A percentile compares a stretch with the other conserved stretches of the same genome.
These are phyloP conservation scores for Claviceps africana DNA, from an alignment of 2,329 filamentous ascomycete species.

Conservation along the genomic window DNA sequence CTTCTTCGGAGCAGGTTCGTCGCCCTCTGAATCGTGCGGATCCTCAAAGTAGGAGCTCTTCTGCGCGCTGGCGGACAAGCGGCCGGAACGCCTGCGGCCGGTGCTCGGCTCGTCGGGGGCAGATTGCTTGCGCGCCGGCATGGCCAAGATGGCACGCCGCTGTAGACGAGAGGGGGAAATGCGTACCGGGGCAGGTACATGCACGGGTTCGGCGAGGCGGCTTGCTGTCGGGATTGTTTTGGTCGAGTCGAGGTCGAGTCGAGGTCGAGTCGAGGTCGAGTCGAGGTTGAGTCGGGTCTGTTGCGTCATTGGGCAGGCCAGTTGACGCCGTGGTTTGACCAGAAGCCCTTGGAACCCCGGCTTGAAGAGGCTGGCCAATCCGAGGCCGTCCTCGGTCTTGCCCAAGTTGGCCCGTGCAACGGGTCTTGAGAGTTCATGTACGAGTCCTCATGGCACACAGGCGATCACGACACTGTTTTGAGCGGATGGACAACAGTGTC, in stretches of 20 bases:
- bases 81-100: slow-evolving; percentile 31
- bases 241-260: neutral
- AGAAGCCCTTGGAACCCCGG: neutral
- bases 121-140: slow-evolving; percentile 3
- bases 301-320: slow-evolving; percentile 3
- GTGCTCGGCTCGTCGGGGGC: neutral
- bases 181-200: no score
- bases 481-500: neutral
- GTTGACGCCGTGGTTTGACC: neutral
- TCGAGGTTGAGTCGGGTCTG: neutral
- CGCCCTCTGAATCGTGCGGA: slow-evolving; percentile 3
- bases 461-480: neutral
- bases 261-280: no score
- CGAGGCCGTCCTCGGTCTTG: neutral
- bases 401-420: neutral
- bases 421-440: neutral
- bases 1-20: slow-evolving; percentile 12
- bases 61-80: slow-evolving; percentile 28
- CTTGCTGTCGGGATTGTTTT: neutral
- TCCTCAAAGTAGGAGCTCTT: slow-evolving; percentile 40
- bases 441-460: no score
- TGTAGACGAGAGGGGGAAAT: no score
- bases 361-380: neutral
- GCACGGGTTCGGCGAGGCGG: neutral
- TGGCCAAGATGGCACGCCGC: neutral